phyloP scores from a whole-genome alignment of 208 protist genomes.

The Leishmania lainsoni region DNA sequence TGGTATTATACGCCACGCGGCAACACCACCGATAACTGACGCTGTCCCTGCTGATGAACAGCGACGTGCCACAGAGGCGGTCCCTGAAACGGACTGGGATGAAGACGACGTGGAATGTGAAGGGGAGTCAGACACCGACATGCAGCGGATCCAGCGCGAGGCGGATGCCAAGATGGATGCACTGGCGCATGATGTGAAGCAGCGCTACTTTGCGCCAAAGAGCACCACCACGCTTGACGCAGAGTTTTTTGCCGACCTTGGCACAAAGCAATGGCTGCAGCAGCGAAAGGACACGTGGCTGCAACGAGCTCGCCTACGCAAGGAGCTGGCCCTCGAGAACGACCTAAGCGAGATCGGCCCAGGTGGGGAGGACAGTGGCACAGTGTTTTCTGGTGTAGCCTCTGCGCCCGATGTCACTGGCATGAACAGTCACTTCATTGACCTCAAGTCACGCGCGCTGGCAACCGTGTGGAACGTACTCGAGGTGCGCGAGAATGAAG shows the following conservation, averaged over 20 bases:
- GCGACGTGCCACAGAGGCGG: not conserved
- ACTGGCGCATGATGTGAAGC: constrained; percentile 39
- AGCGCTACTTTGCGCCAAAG: constrained; percentile 74
- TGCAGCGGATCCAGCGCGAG: constrained; percentile 49
- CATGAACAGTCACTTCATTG: constrained; percentile 77
- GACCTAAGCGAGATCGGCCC: constrained; percentile 12
- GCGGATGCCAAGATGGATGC: constrained; percentile 52
- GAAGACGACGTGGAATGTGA: constrained; percentile 31
- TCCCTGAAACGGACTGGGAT: constrained; percentile 36
- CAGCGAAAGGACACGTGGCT: constrained; percentile 64
- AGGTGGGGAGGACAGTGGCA: not conserved
- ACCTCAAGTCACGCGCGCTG: constrained; percentile 78
- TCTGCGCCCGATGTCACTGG: not conserved
- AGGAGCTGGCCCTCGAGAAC: constrained; percentile 57
- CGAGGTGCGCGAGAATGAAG: constrained; percentile 68
- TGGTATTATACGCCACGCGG: not conserved
- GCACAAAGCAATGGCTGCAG: constrained; percentile 52
- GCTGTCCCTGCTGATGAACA: not conserved
- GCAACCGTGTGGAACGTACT: constrained; percentile 76
- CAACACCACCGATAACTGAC: not conserved
- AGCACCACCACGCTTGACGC: constrained; percentile 63
- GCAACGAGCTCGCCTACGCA: constrained; percentile 76
- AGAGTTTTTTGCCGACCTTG: constrained; percentile 65
- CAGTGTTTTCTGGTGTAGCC: not conserved
- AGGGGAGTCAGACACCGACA: constrained; percentile 53